Conservation (phyloP, 2,329 filamentous ascomycete species). For the Acrodontium crateriforme region DNA sequence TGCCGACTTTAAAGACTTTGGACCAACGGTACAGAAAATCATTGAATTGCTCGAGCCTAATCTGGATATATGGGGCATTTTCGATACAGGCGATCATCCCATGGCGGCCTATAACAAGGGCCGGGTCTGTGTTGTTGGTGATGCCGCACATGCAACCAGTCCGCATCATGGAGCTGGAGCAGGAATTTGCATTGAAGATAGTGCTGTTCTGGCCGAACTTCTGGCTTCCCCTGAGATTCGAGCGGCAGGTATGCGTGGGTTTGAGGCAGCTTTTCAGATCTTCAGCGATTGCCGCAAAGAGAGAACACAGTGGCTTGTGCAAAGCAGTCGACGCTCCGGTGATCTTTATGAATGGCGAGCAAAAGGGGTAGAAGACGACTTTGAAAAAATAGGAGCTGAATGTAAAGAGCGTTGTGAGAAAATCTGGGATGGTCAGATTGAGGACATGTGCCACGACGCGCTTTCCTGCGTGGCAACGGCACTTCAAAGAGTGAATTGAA, state of each 20-base stretch:
- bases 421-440: conserved; percentile 3
- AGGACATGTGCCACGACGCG: too few species aligned
- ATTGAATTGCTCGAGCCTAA: conserved; percentile 3
- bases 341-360: conserved; percentile 29
- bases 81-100: too few species aligned
- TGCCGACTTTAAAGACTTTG: too few species aligned
- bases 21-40: conserved; percentile 4
- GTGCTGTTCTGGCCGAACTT: conserved; percentile 15
- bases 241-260: conserved; percentile 5
- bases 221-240: conserved; percentile 11
- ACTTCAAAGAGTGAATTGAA: too few species aligned
- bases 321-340: conserved; percentile 25
- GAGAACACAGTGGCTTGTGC: conserved; percentile 32
- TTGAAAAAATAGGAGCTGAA: conserved; percentile 16
- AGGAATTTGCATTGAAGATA: conserved; percentile 19
- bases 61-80: too few species aligned
- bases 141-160: conserved; percentile 29
- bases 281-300: conserved; percentile 27
- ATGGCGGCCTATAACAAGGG: conserved; percentile 23
- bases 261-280: conserved; percentile 24
- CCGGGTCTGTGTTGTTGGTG: conserved; percentile 24
- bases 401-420: conserved; percentile 1
- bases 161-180: conserved; percentile 28
- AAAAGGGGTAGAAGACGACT: conserved; percentile 19
- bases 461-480: too few species aligned